Evolutionary conservation across 805 yeast genomes (phyloP).

Genomic region (Saccharomyces kudriavzevii): DNA sequence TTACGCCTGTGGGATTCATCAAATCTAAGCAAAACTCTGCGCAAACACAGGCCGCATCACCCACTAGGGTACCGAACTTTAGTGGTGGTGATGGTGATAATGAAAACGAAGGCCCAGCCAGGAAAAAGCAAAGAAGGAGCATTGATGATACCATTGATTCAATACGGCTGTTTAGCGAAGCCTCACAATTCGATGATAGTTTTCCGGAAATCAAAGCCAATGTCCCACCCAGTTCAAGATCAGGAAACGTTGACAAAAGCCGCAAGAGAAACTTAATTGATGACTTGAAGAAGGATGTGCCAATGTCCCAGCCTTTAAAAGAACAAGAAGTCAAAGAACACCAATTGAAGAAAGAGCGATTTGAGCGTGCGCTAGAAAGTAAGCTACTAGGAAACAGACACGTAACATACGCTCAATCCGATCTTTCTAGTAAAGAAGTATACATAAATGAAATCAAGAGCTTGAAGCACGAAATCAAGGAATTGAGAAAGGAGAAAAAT

Average conservation of each 20-base stretch:
- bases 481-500: constrained; percentile 7
- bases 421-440: neutral
- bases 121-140: constrained; percentile 12
- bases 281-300: constrained; percentile 17
- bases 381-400: neutral
- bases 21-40: constrained; percentile 14
- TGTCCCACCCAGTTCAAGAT: constrained; percentile 1
- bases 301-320: constrained; percentile 25
- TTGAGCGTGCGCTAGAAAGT: neutral
- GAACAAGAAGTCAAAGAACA: constrained; percentile 26
- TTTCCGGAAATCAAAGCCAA: constrained; percentile 16
- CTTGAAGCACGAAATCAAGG: constrained; percentile 5
- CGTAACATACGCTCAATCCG: neutral
- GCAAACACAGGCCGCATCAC: neutral
- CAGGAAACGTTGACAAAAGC: neutral
- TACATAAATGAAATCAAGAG: neutral
- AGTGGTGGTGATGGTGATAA: neutral
- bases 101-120: constrained; percentile 8
- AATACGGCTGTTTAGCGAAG: constrained; percentile 22
- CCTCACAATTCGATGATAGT: constrained; percentile 28
- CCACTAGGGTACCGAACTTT: neutral
- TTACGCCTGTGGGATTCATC: constrained; percentile 37
- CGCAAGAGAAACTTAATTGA: constrained; percentile 12
- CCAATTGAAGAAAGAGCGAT: constrained; percentile 12
- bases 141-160: constrained; percentile 23